Conservation (phyloP, 768 basidiomycete species). For the Mycena vitilis region DNA sequence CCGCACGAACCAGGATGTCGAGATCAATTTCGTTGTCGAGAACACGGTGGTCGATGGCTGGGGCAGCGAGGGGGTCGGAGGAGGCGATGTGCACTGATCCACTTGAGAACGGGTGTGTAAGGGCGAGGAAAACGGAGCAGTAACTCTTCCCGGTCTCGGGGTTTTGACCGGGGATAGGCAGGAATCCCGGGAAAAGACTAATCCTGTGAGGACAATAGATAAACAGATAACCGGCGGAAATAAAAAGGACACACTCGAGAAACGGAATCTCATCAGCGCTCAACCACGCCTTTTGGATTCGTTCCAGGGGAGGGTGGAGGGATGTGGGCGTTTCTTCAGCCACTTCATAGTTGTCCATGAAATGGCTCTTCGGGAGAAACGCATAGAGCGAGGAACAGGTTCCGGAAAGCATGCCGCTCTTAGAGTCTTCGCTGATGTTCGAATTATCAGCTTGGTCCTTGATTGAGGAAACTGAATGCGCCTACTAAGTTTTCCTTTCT, state of each 20-base stretch:
- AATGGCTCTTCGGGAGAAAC: conserved; percentile 8
- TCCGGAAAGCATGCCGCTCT: conserved; percentile 5
- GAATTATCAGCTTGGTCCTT: too few species aligned
- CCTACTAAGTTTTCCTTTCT: conserved; percentile 19
- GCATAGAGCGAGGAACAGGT: not conserved
- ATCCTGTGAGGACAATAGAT: not conserved
- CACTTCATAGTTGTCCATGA: not conserved
- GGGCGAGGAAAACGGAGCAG: conserved; percentile 31
- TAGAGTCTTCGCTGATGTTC: conserved; percentile 7
- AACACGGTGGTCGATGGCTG: conserved; percentile 36
- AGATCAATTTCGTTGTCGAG: conserved; percentile 39
- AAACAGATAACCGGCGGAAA: too few species aligned
- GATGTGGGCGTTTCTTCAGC: not conserved
- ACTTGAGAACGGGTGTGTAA: conserved; percentile 52
- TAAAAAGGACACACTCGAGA: conserved; percentile 6
- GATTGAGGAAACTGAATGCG: not conserved
- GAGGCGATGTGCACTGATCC: conserved; percentile 50
- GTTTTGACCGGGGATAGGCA: not conserved
- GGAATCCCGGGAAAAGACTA: conserved; percentile 17
- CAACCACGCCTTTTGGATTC: conserved; percentile 9
- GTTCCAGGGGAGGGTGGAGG: not conserved
- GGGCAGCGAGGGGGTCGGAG: conserved; percentile 30
- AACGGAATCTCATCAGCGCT: conserved; percentile 5
- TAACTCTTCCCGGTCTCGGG: conserved; percentile 40
- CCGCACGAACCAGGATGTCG: conserved; percentile 38